Conservation (phyloP, 352 stramenopile species). For the Pythium sp. region DNA sequence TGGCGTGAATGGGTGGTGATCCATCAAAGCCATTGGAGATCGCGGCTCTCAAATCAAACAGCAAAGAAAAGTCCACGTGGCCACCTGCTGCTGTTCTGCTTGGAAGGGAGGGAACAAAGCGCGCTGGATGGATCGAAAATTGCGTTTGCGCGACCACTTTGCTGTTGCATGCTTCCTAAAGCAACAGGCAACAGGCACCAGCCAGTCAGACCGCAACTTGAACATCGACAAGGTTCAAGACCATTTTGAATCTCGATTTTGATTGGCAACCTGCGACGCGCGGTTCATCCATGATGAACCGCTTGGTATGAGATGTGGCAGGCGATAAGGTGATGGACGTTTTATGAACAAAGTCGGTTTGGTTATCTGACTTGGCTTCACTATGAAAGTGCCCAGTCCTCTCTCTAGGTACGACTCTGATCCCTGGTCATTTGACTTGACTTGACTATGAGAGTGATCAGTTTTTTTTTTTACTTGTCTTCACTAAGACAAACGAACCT, state of each 20-base stretch:
- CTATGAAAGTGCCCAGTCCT: too few species aligned
- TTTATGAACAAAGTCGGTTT: too few species aligned
- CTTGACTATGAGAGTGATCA: too few species aligned
- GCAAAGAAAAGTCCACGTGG: not conserved
- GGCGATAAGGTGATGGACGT: too few species aligned
- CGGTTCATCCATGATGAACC: not conserved
- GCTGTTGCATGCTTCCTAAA: not conserved
- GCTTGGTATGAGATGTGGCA: not conserved
- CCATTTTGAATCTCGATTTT: not conserved
- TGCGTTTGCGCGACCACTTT: not conserved
- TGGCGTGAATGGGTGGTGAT: not conserved
- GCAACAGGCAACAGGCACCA: not conserved
- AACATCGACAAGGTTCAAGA: not conserved
- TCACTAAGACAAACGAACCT: too few species aligned
- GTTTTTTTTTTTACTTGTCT: too few species aligned
- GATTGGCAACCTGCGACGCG: not conserved
- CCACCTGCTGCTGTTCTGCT: not conserved
- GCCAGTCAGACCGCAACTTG: not conserved
- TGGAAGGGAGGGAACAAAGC: not conserved
- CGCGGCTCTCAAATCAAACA: not conserved
- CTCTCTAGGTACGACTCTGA: too few species aligned
- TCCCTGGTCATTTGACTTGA: too few species aligned
- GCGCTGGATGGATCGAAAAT: not conserved
- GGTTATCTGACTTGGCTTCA: too few species aligned
- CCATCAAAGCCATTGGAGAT: not conserved